These are phyloP conservation scores for Fusarium sp. DNA, from an alignment of 2,329 filamentous ascomycete genomes.

Conservation along the genomic window DNA sequence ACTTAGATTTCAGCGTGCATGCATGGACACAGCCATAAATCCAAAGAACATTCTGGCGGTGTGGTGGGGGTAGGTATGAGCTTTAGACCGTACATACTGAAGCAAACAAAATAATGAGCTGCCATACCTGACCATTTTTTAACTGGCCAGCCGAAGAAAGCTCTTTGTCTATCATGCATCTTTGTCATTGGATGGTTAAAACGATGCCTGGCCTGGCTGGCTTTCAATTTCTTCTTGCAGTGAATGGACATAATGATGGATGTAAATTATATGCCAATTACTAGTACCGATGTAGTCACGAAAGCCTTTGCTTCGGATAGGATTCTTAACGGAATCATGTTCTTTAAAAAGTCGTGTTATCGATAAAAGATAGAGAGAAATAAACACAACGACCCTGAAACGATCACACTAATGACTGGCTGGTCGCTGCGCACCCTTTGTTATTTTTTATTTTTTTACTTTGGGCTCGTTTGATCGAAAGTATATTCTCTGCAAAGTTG, in stretches of 20 bases:
- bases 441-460: slow-evolving; percentile 29
- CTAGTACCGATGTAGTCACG: neutral
- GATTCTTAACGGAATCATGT: neutral
- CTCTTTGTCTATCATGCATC: slow-evolving; percentile 4
- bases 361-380: slow-evolving; percentile 14
- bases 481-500: slow-evolving; percentile 23
- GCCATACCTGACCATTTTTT: slow-evolving; percentile 5
- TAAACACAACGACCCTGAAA: slow-evolving; percentile 18
- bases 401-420: slow-evolving; percentile 27
- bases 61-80: slow-evolving; percentile 15
- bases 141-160: neutral
- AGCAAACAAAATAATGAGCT: slow-evolving; percentile 8
- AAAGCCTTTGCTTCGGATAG: neutral
- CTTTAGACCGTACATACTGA: neutral
- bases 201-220: neutral
- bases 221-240: neutral
- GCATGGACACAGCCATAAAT: neutral
- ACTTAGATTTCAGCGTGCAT: slow-evolving; percentile 7
- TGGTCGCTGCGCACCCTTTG: slow-evolving; percentile 37
- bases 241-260: neutral
- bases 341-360: neutral
- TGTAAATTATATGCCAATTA: neutral
- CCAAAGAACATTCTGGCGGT: slow-evolving; percentile 15
- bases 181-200: neutral
- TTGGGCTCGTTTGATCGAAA: slow-evolving; percentile 25